Evolutionary conservation across 1,139 yeast genomes (phyloP).

Genomic region (Candida neerlandica): DNA sequence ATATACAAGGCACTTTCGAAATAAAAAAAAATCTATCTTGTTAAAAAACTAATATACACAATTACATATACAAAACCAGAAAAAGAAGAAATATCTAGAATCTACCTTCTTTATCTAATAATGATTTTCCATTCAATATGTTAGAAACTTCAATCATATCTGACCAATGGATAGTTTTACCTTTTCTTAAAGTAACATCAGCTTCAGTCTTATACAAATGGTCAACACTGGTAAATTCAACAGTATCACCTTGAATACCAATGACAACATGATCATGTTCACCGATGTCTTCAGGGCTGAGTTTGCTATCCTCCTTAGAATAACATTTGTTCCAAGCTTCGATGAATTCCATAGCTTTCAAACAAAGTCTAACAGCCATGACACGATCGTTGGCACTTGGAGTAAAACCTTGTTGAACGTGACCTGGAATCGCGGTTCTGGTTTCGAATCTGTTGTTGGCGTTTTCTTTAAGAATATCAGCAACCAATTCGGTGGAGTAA

Average conservation of each 20-base stretch:
- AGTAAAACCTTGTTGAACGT: constrained; percentile 81
- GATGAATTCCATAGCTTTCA: constrained; percentile 69
- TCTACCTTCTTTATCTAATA: constrained; percentile 39
- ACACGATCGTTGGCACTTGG: constrained; percentile 81
- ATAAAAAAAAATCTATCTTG: not conserved
- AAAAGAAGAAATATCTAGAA: not conserved
- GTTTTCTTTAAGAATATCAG: constrained; percentile 67
- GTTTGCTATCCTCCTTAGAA: constrained; percentile 10
- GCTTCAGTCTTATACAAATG: constrained; percentile 62
- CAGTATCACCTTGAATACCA: constrained; percentile 68
- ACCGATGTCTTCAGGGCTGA: constrained; percentile 14
- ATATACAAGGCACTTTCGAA: not conserved
- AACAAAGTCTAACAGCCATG: constrained; percentile 68
- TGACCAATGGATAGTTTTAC: constrained; percentile 69
- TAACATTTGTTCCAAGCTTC: constrained; percentile 41
- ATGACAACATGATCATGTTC: constrained; percentile 55
- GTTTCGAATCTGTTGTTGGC: constrained; percentile 71
- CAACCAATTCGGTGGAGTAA: constrained; percentile 65
- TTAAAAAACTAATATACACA: not conserved
- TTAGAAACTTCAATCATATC: constrained; percentile 60
- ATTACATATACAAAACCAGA: not conserved
- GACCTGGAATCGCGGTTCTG: constrained; percentile 80
- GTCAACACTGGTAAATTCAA: constrained; percentile 57
- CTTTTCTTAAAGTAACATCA: constrained; percentile 62
- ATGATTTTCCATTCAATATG: constrained; percentile 67